These are phyloP conservation scores for Micromonas pusilla DNA, from an alignment of 139 green algal genomes.

Conservation along the genomic window DNA sequence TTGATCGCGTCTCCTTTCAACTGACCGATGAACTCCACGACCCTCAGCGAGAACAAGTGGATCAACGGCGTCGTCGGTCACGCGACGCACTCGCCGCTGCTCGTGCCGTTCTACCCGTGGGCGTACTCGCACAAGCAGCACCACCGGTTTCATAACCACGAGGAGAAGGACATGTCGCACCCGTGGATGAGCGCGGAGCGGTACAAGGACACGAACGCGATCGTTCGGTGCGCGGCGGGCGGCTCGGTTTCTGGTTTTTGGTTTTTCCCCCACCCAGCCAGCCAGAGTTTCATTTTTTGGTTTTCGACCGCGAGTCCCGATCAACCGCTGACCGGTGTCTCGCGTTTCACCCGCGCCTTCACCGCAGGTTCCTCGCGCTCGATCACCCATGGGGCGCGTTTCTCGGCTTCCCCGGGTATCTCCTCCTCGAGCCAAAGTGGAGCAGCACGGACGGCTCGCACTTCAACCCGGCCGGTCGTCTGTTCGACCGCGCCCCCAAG, in stretches of 20 bases:
- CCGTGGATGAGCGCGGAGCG: conserved; percentile 4
- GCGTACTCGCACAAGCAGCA: conserved; percentile 25
- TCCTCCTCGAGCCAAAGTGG: conserved; percentile 8
- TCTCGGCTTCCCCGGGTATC: conserved; percentile 13
- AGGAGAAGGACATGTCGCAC: conserved; percentile 12
- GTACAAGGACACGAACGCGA: conserved; percentile 4
- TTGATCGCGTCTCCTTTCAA: no score
- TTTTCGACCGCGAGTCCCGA: no score
- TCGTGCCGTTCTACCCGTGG: conserved; percentile 26
- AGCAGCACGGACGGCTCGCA: conserved; percentile 3
- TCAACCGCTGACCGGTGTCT: no score
- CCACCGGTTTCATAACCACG: conserved; percentile 25
- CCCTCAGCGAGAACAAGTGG: no score
- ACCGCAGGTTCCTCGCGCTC: conserved; percentile 2
- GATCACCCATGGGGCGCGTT: not conserved
- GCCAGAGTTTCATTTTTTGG: no score
- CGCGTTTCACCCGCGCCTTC: no score
- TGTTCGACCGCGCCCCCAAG: conserved; percentile 19
- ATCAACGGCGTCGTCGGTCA: conserved; percentile 23
- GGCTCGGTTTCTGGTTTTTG: no score
- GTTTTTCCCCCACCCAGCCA: no score
- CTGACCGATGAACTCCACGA: no score
- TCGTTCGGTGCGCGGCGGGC: no score
- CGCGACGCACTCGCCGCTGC: conserved; percentile 5
- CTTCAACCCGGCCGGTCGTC: not conserved